These are phyloP conservation scores for Schizosaccharomyces japonicus DNA, from an alignment of 805 yeast genomes.

Conservation along the genomic window DNA sequence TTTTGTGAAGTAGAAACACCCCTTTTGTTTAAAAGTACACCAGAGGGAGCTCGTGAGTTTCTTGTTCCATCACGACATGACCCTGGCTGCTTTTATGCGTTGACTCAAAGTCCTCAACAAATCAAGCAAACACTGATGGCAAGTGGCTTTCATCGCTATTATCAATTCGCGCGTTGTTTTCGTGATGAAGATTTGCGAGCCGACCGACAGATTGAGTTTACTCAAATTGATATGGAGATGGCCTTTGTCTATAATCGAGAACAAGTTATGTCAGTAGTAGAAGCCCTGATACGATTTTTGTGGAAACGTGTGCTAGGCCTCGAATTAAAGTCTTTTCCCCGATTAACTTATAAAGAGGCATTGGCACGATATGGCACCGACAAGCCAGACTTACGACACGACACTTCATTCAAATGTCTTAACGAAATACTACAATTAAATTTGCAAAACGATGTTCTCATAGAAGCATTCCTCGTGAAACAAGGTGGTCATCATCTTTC, in stretches of 20 bases:
- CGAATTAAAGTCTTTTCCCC: constrained; percentile 16
- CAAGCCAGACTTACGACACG: constrained; percentile 62
- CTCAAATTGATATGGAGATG: constrained; percentile 92
- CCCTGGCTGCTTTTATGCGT: constrained; percentile 41
- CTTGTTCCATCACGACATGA: constrained; percentile 65
- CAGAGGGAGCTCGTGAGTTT: constrained; percentile 94
- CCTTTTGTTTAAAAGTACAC: constrained; percentile 75
- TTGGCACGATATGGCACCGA: constrained; percentile 64
- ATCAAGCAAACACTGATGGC: constrained; percentile 89
- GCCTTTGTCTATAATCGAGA: constrained; percentile 38
- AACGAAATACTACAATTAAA: neutral
- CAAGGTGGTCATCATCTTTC: neutral
- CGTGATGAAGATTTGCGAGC: constrained; percentile 87
- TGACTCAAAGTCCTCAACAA: constrained; percentile 96
- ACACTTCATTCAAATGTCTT: constrained; percentile 6
- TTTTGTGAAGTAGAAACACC: constrained; percentile 88
- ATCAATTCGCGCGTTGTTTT: constrained; percentile 80
- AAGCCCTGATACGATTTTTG: constrained; percentile 26
- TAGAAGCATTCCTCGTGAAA: neutral
- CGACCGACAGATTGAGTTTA: constrained; percentile 93
- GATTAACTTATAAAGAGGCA: constrained; percentile 43
- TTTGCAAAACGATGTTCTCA: neutral
- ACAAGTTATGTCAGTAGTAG: constrained; percentile 46
- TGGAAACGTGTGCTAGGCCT: constrained; percentile 28
- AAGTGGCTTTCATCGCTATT: constrained; percentile 66